Conservation (phyloP, 441 rosid genomes). For the Codiaeum variegatum region DNA sequence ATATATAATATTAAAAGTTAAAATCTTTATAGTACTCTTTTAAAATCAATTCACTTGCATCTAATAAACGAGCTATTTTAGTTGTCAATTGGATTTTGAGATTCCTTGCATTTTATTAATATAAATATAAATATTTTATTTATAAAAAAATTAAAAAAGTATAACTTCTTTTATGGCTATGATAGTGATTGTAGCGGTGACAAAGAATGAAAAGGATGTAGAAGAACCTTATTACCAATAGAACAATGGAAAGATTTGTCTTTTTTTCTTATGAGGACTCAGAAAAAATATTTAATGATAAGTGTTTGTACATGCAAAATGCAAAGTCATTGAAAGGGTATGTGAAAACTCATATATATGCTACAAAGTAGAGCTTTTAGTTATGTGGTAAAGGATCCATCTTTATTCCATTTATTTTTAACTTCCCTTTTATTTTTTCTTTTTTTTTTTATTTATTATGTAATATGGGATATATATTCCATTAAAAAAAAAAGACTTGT, state of each 20-base stretch:
- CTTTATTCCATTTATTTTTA: background rate
- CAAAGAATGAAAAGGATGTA: background rate
- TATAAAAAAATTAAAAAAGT: too few relatives aligned
- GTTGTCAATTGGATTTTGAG: too few relatives aligned
- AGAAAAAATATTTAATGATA: background rate
- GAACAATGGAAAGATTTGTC: background rate
- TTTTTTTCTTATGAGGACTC: background rate
- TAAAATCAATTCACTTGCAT: too few relatives aligned
- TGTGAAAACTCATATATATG: background rate
- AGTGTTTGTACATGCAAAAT: background rate
- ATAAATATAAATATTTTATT: too few relatives aligned
- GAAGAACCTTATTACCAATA: background rate
- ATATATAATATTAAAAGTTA: too few relatives aligned
- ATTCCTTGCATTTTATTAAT: too few relatives aligned
- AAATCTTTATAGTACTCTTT: too few relatives aligned
- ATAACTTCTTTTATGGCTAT: background rate
- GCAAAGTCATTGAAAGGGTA: too few relatives aligned
- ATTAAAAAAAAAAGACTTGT: background rate
- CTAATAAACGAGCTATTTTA: too few relatives aligned
- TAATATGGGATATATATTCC: background rate
- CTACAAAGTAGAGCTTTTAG: background rate
- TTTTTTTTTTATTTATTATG: too few relatives aligned
- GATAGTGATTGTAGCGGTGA: slow-evolving; percentile 1
- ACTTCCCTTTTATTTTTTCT: background rate
- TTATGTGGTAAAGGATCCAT: background rate